Evolutionary conservation across 805 yeast genomes (phyloP).

Genomic region (Candida odintsovae): DNA sequence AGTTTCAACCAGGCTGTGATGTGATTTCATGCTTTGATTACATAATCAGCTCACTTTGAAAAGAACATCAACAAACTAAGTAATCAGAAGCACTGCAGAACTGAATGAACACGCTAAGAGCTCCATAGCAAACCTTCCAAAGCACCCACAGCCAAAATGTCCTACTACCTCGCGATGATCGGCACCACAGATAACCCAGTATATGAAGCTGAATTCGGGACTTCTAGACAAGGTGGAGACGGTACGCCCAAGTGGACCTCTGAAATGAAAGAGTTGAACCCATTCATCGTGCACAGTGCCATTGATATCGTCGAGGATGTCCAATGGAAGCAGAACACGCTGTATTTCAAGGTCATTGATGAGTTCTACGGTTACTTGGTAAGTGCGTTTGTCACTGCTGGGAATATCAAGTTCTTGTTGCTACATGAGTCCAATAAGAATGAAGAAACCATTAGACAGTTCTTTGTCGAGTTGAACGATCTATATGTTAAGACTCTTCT

Average conservation of each 20-base stretch:
- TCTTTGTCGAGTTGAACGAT: conserved; percentile 81
- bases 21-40: too few relatives aligned
- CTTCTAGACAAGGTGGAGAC: conserved; percentile 60
- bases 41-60: too few relatives aligned
- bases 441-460: conserved; percentile 76
- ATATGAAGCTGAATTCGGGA: conserved; percentile 82
- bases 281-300: conserved; percentile 84
- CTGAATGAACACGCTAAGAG: too few relatives aligned
- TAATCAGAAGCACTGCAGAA: too few relatives aligned
- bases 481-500: conserved; percentile 78
- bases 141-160: conserved; percentile 41
- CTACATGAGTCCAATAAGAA: conserved; percentile 46
- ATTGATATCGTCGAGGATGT: conserved; percentile 86
- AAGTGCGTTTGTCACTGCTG: conserved; percentile 85
- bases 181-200: conserved; percentile 84
- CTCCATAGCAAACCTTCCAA: too few relatives aligned
- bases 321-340: conserved; percentile 67
- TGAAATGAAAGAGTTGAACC: conserved; percentile 73
- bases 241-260: conserved; percentile 42
- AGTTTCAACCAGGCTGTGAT: too few relatives aligned
- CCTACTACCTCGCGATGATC: conserved; percentile 84
- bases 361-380: conserved; percentile 76
- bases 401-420: conserved; percentile 76
- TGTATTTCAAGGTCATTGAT: conserved; percentile 76
- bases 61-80: too few relatives aligned